Percentiles rank a stretch among this genome's conserved stretches.
Evolutionary conservation across 352 stramenopile species (phyloP).

Genomic region (Phytophthora tentaculata): DNA sequence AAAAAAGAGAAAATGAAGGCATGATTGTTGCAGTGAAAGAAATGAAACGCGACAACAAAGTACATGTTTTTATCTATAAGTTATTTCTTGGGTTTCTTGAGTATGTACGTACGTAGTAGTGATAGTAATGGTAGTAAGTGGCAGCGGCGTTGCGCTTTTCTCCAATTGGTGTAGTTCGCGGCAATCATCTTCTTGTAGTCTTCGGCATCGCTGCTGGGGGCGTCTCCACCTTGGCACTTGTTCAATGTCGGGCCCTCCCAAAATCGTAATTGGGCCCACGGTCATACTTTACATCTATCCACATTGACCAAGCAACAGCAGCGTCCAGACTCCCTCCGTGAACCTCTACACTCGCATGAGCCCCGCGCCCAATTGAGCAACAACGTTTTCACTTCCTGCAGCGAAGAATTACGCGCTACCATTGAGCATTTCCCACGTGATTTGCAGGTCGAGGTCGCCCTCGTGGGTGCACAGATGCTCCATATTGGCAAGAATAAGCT

Average conservation of each 20-base stretch:
- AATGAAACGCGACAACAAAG: constrained; percentile 22
- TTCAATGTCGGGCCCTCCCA: constrained; percentile 33
- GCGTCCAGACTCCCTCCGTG: background rate
- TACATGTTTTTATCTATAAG: constrained; percentile 57
- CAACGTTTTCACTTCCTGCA: constrained; percentile 15
- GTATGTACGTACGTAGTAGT: constrained; percentile 35
- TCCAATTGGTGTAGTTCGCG: constrained; percentile 14
- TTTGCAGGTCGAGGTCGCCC: constrained; percentile 83
- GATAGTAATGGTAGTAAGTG: constrained; percentile 29
- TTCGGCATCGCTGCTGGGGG: constrained; percentile 5
- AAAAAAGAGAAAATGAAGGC: too few relatives aligned
- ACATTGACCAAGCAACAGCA: constrained; percentile 34
- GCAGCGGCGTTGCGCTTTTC: constrained; percentile 3
- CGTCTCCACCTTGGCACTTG: constrained; percentile 24
- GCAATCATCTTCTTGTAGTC: constrained; percentile 8
- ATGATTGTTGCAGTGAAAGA: background rate
- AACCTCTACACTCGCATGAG: background rate
- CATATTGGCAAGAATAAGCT: constrained; percentile 82
- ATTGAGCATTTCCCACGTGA: constrained; percentile 87
- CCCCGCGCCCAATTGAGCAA: background rate
- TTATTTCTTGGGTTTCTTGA: constrained; percentile 53
- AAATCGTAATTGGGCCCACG: constrained; percentile 24
- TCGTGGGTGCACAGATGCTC: constrained; percentile 85
- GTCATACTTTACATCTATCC: constrained; percentile 58
- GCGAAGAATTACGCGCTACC: constrained; percentile 43